Conservation (phyloP, 768 basidiomycete genomes). For the Xerocomellus intermedius region DNA sequence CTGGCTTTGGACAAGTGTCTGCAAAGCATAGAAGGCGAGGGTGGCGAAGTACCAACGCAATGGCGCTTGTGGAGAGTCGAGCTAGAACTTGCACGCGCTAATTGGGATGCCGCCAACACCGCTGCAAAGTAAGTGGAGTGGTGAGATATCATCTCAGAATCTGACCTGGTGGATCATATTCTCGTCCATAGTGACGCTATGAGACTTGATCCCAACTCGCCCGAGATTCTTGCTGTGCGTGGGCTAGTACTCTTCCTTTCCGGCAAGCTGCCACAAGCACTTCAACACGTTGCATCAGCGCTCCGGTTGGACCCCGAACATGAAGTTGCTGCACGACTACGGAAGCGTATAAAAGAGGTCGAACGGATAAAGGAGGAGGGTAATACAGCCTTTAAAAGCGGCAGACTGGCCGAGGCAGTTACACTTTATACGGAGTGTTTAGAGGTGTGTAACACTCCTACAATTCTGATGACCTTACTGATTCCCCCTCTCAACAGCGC, state of each 20-base stretch:
- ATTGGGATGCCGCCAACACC: slow-evolving; percentile 69
- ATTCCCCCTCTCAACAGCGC: slow-evolving; percentile 38
- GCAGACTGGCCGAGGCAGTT: slow-evolving; percentile 58
- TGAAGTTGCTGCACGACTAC: slow-evolving; percentile 62
- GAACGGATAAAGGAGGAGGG: slow-evolving; percentile 86
- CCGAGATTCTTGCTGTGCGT: slow-evolving; percentile 75
- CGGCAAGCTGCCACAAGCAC: slow-evolving; percentile 66
- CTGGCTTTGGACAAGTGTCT: slow-evolving; percentile 79
- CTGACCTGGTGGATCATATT: slow-evolving; percentile 1
- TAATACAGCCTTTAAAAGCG: slow-evolving; percentile 68
- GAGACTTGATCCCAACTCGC: slow-evolving; percentile 67
- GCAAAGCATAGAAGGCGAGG: slow-evolving; percentile 72
- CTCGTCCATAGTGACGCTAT: slow-evolving; percentile 60
- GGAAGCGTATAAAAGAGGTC: slow-evolving; percentile 79
- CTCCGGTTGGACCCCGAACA: slow-evolving; percentile 79
- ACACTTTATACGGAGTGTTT: slow-evolving; percentile 70
- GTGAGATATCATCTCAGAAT: not conserved
- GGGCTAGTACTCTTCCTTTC: slow-evolving; percentile 77
- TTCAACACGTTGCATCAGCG: slow-evolving; percentile 69
- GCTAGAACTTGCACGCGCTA: slow-evolving; percentile 67
- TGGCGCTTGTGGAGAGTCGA: slow-evolving; percentile 83
- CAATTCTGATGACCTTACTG: not conserved
- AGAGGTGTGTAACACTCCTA: slow-evolving; percentile 43
- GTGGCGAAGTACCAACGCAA: slow-evolving; percentile 68
- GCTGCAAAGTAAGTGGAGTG: slow-evolving; percentile 65